Evolutionary conservation across 2,329 filamentous ascomycete species (phyloP), one percentile per base, ranked within the genome.

Genomic region (Cercospora brassicicola): DNA sequence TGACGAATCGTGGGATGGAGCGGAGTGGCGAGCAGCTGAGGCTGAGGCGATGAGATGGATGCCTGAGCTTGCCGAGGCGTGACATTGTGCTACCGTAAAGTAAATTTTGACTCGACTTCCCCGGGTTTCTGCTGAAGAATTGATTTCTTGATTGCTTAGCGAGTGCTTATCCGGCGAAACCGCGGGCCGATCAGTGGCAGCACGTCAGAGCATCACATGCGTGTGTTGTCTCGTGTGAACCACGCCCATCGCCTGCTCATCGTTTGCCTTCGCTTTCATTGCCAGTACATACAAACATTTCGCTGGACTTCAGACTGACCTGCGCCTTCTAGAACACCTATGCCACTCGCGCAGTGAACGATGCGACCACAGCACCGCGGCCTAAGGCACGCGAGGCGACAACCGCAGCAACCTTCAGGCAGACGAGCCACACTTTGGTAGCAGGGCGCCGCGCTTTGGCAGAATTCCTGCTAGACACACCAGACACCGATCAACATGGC

Each of bases 341-440:
- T 48, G 59, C 20, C 20, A 15, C 42, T 26, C 39, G 2, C n/a
- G 39, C 42, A 62, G 55, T 59, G 42, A 60, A 66, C 59, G 59
- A 68, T 68, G 67, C 61, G 30, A 60, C 18, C 59, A 66, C 36
- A 26, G 28, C 20, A 26, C 53, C 56, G 59, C 67, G 55, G 66
- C 67, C 66, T 64, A 33, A 66, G 66, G 66, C 70, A 67, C 65
- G 66, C 68, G 59, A 68, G 57, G 56, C 48, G 83, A 51, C 84
- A 86, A 4, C 89, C 88, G 23, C 87, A 91, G 70, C 84, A 87
- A 75, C 83, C 90, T 2, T 86, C 89, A 0, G 89, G 89, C 4
- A 88, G 83, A 45, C 67, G 71, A 70, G 23, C 68, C 62, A 56
- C 73, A 71, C 59, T 65, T 73, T 65, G 51, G 66, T 56, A 64